A percentile compares a stretch with the other conserved stretches of the same genome.
Conservation (phyloP, 2,329 filamentous ascomycete species). For the Colletotrichum sublineola region DNA sequence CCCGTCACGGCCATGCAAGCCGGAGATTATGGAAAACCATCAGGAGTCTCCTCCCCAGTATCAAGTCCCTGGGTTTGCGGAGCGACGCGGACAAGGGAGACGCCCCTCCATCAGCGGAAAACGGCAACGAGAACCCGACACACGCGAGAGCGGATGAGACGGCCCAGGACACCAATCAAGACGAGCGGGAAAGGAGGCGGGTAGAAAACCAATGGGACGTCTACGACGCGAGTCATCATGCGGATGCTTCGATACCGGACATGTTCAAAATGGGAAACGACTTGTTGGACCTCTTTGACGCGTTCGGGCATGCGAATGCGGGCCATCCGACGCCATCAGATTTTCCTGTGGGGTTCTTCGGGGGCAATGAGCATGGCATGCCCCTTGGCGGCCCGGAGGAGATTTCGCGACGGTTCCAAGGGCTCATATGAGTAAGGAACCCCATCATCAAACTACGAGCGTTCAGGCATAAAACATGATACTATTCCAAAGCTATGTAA, state of each 20-base stretch:
- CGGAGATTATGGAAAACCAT: slow-evolving; percentile 54
- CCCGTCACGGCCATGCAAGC: slow-evolving; percentile 50
- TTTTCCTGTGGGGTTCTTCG: slow-evolving; percentile 30
- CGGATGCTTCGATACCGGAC: slow-evolving; percentile 47
- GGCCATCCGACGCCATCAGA: slow-evolving; percentile 38
- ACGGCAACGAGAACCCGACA: slow-evolving; percentile 37
- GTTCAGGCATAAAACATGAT: neutral
- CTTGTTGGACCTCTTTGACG: slow-evolving; percentile 53
- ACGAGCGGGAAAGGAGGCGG: slow-evolving; percentile 14
- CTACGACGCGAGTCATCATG: slow-evolving; percentile 12
- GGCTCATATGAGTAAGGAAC: slow-evolving; percentile 44
- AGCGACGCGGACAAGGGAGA: slow-evolving; percentile 38
- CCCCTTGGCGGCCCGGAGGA: slow-evolving; percentile 45
- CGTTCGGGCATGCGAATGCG: slow-evolving; percentile 45
- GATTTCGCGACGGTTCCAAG: slow-evolving; percentile 51
- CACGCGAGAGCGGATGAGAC: slow-evolving; percentile 11
- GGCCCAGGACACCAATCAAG: neutral
- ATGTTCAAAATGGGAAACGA: slow-evolving; percentile 54
- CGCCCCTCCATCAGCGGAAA: neutral
- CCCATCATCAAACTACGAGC: neutral
- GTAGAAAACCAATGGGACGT: slow-evolving; percentile 19
- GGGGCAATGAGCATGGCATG: slow-evolving; percentile 27
- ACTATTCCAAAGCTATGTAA: neutral
- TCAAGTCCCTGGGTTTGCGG: slow-evolving; percentile 48
- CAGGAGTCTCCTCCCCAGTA: slow-evolving; percentile 49